These are phyloP conservation scores for Eucalyptus sp. DNA, from an alignment of 345 rosid species.

Conservation along the genomic window DNA sequence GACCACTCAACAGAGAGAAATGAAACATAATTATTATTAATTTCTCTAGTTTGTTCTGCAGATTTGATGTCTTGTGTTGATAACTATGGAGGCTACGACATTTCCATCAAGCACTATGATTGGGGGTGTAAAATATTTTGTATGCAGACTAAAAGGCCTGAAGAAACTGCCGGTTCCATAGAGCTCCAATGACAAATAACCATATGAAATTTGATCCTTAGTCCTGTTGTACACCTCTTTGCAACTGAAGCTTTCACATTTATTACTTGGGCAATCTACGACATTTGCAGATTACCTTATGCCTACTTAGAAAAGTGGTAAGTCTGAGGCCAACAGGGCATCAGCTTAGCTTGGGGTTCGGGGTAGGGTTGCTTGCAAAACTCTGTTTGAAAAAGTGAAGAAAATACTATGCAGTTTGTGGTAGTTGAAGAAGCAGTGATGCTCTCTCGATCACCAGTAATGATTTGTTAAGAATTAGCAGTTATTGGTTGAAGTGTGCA, in stretches of 20 bases:
- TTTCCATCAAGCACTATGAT: background rate
- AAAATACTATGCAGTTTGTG: background rate
- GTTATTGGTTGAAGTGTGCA: background rate
- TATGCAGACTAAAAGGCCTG: background rate
- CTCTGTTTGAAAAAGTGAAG: background rate
- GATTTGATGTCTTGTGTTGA: background rate
- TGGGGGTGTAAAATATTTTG: background rate
- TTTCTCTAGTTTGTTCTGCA: background rate
- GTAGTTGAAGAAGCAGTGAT: background rate
- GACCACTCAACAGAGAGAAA: background rate
- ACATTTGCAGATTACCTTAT: background rate
- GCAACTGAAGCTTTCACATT: background rate
- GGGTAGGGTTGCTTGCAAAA: background rate
- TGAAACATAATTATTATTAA: background rate
- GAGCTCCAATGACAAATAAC: background rate
- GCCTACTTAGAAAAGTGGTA: background rate
- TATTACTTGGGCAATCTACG: background rate
- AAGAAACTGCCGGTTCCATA: background rate
- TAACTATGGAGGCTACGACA: background rate
- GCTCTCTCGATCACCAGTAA: background rate
- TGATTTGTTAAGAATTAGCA: background rate
- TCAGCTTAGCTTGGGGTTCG: background rate
- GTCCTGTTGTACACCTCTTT: background rate
- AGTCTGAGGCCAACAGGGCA: background rate
- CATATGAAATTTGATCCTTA: background rate